Evolutionary conservation across 805 yeast species (phyloP), one percentile per base, ranked within the genome.

Genomic region (Candida peoriensis): DNA sequence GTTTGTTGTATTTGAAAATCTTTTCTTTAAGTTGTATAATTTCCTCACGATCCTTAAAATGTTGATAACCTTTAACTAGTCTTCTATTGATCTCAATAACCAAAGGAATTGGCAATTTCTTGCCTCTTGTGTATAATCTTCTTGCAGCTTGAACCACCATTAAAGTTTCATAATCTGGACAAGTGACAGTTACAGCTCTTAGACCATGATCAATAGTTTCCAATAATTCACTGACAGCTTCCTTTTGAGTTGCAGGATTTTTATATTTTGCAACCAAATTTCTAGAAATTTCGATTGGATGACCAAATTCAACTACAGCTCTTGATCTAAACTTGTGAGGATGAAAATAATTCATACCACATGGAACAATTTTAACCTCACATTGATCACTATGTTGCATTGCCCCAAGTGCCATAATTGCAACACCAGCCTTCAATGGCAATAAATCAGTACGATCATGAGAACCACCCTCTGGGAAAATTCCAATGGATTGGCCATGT

Each of bases 401-500:
- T 8, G 97, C 93, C 8, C 97, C 98, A 20, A 93, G 67, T 0
- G 97, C 98, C 97, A 90, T 93, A 37, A 90, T 83, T 3, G 96
- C 96, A 8, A 93, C 97, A 43, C 98, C 98, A 1, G 97, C 96
- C 55, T 93, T 90, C 47, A 90, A 66, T 0, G 98, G 98, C 33
- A 90, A 68, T 47, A 90, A 61, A 43, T 87, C 94, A 0, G 97
- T 79, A 46, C 98, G 71, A 58, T 90, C 98, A 53, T 90, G 98
- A 10, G 96, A 87, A 1, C 98, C 98, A 39, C 98, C 98, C 65
- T 93, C 98, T 8, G 98, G 97, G 64, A 88, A 93, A 29, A 93
- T 85, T 9, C 97, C 97, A 23, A 93, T 62, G 43, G 94, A 85
- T 37, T 84, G 76, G 27, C 93, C 88, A 39, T 76, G 71, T 14